Base-by-base conservation (phyloP, 805 yeast species). In the Hagleromyces aurorensis region DNA sequence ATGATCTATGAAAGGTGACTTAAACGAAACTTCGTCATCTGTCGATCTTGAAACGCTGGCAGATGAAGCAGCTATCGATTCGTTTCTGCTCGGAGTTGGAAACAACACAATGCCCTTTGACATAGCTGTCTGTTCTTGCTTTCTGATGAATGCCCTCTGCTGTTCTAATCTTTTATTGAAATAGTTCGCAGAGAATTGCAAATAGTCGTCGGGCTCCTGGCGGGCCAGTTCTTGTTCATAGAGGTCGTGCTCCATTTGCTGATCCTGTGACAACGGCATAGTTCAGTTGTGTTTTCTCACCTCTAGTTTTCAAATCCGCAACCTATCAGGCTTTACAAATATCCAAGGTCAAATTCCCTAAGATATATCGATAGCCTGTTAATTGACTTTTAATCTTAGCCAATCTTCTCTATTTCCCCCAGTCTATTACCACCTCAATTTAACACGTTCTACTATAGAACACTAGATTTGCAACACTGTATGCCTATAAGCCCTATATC, bases 151-250 rank as follows among this genome's bases (percentile, higher is more conserved):
- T 16, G 62, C 48, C 48, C 82, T 65, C 48, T 78, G 82, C 17
- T 68, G 66, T 41, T 74, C 76, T 36, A 81, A 59, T 36, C 77
- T 70, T 27, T 64, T 53, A 48, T 69, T 70, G 61, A 82, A 82
- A 55, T 77, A 78, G 55, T 75, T 70, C 33, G 82, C 78, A 46
- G 87, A 78, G 58, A 80, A 82, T 48, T 81, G 86, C 34, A 82
- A 52, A 8, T 81, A 61, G 48, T 81, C 89, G 9, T 62, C 49
- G 1, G 94, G 93, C 43, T 76, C 70, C 28, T 66, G 62, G 24
- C 53, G 52, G 26, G 61, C 60, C 30, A 72, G 52, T 48, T 75
- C 80, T 48, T 65, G 69, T 52, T 75, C 78, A 50, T 79, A 73
- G 38, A 66, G 72, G 44, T 69, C 69, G 52, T 80, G 64, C 55